Percentiles rank a stretch among this genome's conserved stretches.
These are phyloP conservation scores for Macadamia integrifolia DNA, from an alignment of 164 flowering plant genomes.

Conservation along the genomic window DNA sequence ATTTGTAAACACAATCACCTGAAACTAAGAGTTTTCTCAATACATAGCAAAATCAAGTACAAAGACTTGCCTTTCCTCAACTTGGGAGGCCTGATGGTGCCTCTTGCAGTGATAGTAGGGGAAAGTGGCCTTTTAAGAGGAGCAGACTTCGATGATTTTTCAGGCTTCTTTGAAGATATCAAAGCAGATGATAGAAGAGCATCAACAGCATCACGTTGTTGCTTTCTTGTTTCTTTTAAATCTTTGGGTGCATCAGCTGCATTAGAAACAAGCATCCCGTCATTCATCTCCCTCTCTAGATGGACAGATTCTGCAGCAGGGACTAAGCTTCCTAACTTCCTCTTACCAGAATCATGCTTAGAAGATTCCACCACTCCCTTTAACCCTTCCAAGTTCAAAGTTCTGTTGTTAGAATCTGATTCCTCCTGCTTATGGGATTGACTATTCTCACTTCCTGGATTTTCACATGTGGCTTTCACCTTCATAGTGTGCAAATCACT, in stretches of 20 bases:
- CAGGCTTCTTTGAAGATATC: conserved; percentile 65
- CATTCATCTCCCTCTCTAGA: conserved; percentile 16
- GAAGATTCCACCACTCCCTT: conserved; percentile 14
- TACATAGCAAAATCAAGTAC: not conserved
- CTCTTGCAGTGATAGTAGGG: conserved; percentile 19
- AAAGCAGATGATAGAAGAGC: conserved; percentile 75
- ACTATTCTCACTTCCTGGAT: conserved; percentile 12
- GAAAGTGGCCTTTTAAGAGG: conserved; percentile 38
- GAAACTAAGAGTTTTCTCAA: not conserved
- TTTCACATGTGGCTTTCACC: conserved; percentile 13
- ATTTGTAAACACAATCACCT: not conserved
- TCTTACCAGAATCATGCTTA: conserved; percentile 16
- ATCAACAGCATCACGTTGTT: conserved; percentile 84
- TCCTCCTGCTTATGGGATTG: conserved; percentile 9
- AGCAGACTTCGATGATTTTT: conserved; percentile 26
- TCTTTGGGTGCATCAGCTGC: conserved; percentile 23
- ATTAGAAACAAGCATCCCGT: conserved; percentile 15
- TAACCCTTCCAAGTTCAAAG: conserved; percentile 2
- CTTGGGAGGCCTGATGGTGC: conserved; percentile 35
- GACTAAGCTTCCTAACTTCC: conserved; percentile 12
- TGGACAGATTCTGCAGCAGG: conserved; percentile 16
- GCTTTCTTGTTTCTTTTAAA: conserved; percentile 45
- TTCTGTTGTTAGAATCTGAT: conserved; percentile 8
- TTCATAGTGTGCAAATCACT: conserved; percentile 4
- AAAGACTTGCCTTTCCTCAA: conserved; percentile 36